Conservation (phyloP, 441 rosid species). For the Macaranga tanarius region DNA sequence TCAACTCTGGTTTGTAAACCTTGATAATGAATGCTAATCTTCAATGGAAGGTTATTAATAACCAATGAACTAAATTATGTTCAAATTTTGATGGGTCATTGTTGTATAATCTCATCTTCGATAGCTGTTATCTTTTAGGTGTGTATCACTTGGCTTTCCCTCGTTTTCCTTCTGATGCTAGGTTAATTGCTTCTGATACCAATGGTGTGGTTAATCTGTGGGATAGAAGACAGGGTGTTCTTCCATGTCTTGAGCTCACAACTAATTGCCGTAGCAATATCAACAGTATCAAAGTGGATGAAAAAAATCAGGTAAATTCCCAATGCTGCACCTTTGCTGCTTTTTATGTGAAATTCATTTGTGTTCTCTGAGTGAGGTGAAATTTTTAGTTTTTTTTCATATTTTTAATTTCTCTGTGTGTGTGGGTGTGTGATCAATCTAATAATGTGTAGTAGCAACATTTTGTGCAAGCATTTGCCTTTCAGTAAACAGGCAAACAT, state of each 20-base stretch:
- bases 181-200: conserved; percentile 80
- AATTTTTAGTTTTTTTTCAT: not conserved
- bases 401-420: not conserved
- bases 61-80: not conserved
- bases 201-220: conserved; percentile 67
- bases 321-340: not conserved
- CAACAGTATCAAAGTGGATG: conserved; percentile 60
- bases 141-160: not conserved
- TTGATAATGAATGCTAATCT: too few relatives aligned
- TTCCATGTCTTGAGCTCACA: conserved; percentile 74
- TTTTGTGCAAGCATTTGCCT: not conserved
- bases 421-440: too few relatives aligned
- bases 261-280: conserved; percentile 43
- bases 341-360: not conserved
- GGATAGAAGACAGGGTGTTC: conserved; percentile 70
- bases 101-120: not conserved
- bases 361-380: not conserved
- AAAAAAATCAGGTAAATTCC: conserved; percentile 67
- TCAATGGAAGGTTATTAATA: too few relatives aligned
- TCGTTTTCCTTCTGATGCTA: conserved; percentile 25
- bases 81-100: too few relatives aligned
- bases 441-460: not conserved
- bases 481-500: not conserved
- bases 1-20: not conserved
- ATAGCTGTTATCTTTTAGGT: not conserved